These are phyloP conservation scores for Fusarium bactridioides DNA, from an alignment of 2,329 filamentous ascomycete genomes.

Conservation along the genomic window DNA sequence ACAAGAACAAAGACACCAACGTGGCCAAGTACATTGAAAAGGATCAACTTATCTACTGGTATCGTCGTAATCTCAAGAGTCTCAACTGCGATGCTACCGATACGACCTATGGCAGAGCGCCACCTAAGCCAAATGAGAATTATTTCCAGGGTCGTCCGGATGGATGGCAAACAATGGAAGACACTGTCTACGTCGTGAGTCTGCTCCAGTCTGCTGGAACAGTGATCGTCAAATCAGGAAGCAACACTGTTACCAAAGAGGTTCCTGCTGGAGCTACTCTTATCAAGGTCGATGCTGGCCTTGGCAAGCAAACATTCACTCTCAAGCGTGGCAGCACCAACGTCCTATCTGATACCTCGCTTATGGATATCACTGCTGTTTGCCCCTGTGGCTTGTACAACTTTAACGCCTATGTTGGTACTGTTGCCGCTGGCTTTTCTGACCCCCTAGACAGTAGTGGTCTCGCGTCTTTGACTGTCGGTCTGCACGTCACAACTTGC, in stretches of 20 bases:
- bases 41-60: conserved; percentile 65
- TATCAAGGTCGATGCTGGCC: conserved; percentile 55
- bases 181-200: conserved; percentile 61
- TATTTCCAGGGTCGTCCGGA: conserved; percentile 61
- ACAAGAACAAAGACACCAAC: conserved; percentile 54
- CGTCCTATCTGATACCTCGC: conserved; percentile 55
- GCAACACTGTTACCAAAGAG: conserved; percentile 48
- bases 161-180: conserved; percentile 58
- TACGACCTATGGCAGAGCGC: conserved; percentile 52
- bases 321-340: conserved; percentile 51
- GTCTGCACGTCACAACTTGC: conserved; percentile 44
- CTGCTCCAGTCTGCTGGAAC: conserved; percentile 56
- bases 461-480: conserved; percentile 40
- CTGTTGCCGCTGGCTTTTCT: conserved; percentile 49
- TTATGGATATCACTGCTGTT: conserved; percentile 57
- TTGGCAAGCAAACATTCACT: conserved; percentile 52
- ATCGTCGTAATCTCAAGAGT: conserved; percentile 56
- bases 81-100: conserved; percentile 61
- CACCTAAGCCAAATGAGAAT: conserved; percentile 57
- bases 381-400: conserved; percentile 65
- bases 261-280: conserved; percentile 40
- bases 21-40: conserved; percentile 53
- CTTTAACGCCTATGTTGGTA: conserved; percentile 64
- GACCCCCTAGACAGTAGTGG: conserved; percentile 41
- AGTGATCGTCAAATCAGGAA: conserved; percentile 56